Evolutionary conservation across 176 grass and related monocot species (phyloP).

Genomic region (bread wheat (Triticum aestivum)): DNA sequence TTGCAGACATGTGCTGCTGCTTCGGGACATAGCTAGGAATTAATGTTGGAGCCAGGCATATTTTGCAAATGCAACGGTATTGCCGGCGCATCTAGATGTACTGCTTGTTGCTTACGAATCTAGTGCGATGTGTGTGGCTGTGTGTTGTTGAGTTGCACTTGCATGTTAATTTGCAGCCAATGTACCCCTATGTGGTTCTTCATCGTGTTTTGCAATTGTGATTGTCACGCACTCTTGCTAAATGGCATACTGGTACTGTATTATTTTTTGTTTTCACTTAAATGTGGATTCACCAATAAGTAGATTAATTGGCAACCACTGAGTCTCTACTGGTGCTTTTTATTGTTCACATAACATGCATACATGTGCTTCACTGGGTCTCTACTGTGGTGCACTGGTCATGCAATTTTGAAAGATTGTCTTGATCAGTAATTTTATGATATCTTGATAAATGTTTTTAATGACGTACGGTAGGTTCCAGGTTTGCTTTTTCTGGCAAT

Average conservation of each 20-base stretch:
- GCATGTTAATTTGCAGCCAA: not conserved
- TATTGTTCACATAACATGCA: too few relatives aligned
- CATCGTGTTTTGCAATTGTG: not conserved
- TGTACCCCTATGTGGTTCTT: not conserved
- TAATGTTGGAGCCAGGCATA: not conserved
- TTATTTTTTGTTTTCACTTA: not conserved
- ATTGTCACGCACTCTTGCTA: not conserved
- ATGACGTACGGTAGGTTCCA: too few relatives aligned
- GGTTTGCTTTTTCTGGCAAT: not conserved
- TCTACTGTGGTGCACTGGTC: not conserved
- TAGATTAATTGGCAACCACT: not conserved
- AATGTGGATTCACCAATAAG: not conserved
- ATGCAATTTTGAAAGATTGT: not conserved
- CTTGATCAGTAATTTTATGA: not conserved
- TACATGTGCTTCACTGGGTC: not conserved
- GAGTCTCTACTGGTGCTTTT: not conserved
- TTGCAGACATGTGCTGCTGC: constrained; percentile 3
- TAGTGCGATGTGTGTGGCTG: not conserved
- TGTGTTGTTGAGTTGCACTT: not conserved
- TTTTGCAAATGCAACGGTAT: too few relatives aligned
- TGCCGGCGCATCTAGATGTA: not conserved
- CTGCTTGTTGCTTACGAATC: not conserved
- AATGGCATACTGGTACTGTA: not conserved
- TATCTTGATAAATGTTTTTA: not conserved
- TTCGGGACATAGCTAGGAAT: not conserved